Evolutionary conservation across 352 stramenopile genomes (phyloP), one percentile per base, ranked within the genome.

Genomic region (Globisporangium nodosum): DNA sequence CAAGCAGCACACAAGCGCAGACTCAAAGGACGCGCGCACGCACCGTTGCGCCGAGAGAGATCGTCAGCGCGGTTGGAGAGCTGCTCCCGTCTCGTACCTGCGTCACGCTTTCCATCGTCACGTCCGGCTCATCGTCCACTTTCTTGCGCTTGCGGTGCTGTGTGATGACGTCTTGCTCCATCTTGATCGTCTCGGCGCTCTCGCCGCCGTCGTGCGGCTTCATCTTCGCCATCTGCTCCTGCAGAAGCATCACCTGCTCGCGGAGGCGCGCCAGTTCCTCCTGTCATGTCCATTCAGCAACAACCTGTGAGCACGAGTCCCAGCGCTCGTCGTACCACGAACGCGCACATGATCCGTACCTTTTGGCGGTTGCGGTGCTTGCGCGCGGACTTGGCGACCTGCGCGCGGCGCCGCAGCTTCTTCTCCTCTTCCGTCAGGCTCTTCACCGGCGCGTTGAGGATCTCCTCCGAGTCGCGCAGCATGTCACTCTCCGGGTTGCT

Each of bases 301-400:
- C 47, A 11, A 9, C 20, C 1, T 3, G 31, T 49, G n/a, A 54
- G 30, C 40, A 20, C 2, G 9, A 43, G 37, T 6, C 3, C n/a
- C 18, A 49, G 5, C 39, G 15, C 39, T n/a, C 13, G 39, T n/a
- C 33, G 33, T n/a, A 13, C 42, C 42, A 48, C 18, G 42, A 3
- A 13, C 18, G 4, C 40, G 8, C 13, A n/a, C 27, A 37, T 9
- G 12, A 33, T 9, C 15, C 63, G 33, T 49, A 73, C 66, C 67
- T 90, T 88, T 64, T 90, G 81, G 3, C 81, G 73, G 58, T 90
- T 92, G 60, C 83, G 80, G 60, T 92, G 83, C 65, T 92, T 92
- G 49, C 83, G 74, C 21, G 83, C 83, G 1, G 78, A 90, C 60
- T 92, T 92, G 54, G 83, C 83, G 58, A 92, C 83, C 67, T 92